Evolutionary conservation across 192 early-diverging fungal genomes (phyloP).

Genomic region (Entomortierella beljakovae): DNA sequence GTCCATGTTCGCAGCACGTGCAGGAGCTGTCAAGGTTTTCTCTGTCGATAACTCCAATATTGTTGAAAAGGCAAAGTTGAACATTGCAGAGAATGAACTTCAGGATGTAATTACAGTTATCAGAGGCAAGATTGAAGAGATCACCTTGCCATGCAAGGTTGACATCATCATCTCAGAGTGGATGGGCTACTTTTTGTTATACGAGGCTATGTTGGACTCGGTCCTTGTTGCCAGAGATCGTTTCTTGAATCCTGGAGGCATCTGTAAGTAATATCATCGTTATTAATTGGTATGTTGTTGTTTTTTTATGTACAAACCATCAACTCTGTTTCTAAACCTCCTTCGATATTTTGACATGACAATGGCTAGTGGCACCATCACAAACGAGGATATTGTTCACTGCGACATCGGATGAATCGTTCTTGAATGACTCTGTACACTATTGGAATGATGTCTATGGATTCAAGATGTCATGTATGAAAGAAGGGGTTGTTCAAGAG

Average conservation of each 20-base stretch:
- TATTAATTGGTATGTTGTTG: slow-evolving; percentile 68
- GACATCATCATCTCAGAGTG: slow-evolving; percentile 99
- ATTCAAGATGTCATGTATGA: slow-evolving; percentile 97
- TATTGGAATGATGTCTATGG: slow-evolving; percentile 59
- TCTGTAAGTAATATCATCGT: slow-evolving; percentile 85
- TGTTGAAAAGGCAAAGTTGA: slow-evolving; percentile 93
- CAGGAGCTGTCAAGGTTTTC: slow-evolving; percentile 74
- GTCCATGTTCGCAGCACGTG: slow-evolving; percentile 99
- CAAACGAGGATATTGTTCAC: slow-evolving; percentile 67
- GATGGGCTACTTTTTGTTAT: slow-evolving; percentile 99
- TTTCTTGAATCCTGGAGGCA: slow-evolving; percentile 82
- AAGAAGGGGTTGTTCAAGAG: slow-evolving; percentile 85
- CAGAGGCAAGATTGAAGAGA: slow-evolving; percentile 98
- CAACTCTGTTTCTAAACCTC: neutral
- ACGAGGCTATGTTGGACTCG: slow-evolving; percentile 99
- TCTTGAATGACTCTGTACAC: slow-evolving; percentile 75
- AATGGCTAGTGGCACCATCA: slow-evolving; percentile 57
- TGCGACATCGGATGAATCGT: slow-evolving; percentile 94
- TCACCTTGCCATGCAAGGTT: slow-evolving; percentile 93
- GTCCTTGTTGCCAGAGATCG: slow-evolving; percentile 96
- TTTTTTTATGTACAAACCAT: neutral
- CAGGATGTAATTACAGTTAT: slow-evolving; percentile 89
- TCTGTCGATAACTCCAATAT: slow-evolving; percentile 96
- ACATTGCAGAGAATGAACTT: slow-evolving; percentile 95
- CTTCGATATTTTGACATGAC: neutral